These are phyloP conservation scores for Teratosphaeriaceae sp. DNA, from an alignment of 2,329 filamentous ascomycete genomes.

Conservation along the genomic window DNA sequence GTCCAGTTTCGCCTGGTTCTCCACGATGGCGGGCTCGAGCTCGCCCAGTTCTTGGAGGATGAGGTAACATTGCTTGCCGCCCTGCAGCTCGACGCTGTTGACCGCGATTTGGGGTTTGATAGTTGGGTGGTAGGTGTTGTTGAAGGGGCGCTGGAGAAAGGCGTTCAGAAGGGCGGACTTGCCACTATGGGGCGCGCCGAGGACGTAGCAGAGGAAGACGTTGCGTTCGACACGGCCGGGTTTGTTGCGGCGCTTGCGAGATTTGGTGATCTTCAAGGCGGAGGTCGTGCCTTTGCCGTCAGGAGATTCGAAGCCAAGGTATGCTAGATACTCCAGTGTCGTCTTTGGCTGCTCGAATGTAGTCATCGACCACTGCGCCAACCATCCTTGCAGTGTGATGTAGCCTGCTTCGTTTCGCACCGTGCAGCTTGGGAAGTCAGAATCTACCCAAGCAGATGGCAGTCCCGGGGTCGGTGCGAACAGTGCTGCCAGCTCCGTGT, in stretches of 20 bases:
- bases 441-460: constrained; percentile 79
- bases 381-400: constrained; percentile 94
- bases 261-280: constrained; percentile 86
- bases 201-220: constrained; percentile 86
- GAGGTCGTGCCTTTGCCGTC: constrained; percentile 68
- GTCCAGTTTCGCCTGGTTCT: constrained; percentile 84
- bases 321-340: constrained; percentile 90
- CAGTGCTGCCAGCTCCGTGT: constrained; percentile 73
- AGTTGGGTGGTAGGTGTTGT: constrained; percentile 77
- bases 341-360: constrained; percentile 94
- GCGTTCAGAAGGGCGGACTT: constrained; percentile 89
- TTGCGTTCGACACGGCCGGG: constrained; percentile 86
- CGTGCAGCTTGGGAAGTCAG: constrained; percentile 85
- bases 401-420: constrained; percentile 93
- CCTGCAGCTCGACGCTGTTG: constrained; percentile 91
- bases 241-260: constrained; percentile 74
- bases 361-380: constrained; percentile 99
- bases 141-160: constrained; percentile 85
- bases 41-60: constrained; percentile 94
- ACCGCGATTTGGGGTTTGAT: constrained; percentile 92
- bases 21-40: constrained; percentile 87
- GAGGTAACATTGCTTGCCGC: constrained; percentile 93
- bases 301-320: constrained; percentile 84
- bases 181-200: constrained; percentile 78
- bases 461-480: constrained; percentile 91